Evolutionary conservation across 306 rosid genomes (phyloP).

Genomic region (Quillaja saponaria): DNA sequence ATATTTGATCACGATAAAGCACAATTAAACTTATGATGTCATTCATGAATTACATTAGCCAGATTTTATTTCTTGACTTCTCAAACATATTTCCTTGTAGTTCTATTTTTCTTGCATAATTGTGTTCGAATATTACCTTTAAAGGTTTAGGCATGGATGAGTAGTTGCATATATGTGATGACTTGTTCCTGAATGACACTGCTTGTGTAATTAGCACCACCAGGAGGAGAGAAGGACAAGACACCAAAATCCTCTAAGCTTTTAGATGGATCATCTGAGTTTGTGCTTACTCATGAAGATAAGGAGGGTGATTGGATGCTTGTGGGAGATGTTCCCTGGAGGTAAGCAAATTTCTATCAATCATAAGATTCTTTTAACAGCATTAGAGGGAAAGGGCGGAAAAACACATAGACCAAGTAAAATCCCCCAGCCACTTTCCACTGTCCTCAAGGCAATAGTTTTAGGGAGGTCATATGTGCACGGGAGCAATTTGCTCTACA

Average conservation of each 20-base stretch:
- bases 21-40: not conserved
- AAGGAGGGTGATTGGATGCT: conserved; percentile 78
- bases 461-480: too few species aligned
- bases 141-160: not conserved
- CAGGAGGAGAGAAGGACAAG: conserved; percentile 43
- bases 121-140: not conserved
- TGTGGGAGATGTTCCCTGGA: conserved; percentile 80
- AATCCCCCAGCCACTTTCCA: conserved; percentile 6
- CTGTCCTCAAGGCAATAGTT: not conserved
- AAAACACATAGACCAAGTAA: not conserved
- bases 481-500: too few species aligned
- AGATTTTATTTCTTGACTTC: not conserved
- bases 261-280: conserved; percentile 65
- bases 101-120: not conserved
- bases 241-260: conserved; percentile 49
- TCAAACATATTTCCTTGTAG: not conserved
- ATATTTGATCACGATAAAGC: not conserved
- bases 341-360: conserved; percentile 36
- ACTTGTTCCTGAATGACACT: conserved; percentile 6
- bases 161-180: not conserved
- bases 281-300: conserved; percentile 76
- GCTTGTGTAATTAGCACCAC: conserved; percentile 15
- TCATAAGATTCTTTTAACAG: too few species aligned
- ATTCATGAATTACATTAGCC: not conserved
- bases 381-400: not conserved